Percentiles rank a stretch among this genome's conserved stretches.
Evolutionary conservation across 2,329 filamentous ascomycete species (phyloP).

Genomic region (Claviceps digitariae): DNA sequence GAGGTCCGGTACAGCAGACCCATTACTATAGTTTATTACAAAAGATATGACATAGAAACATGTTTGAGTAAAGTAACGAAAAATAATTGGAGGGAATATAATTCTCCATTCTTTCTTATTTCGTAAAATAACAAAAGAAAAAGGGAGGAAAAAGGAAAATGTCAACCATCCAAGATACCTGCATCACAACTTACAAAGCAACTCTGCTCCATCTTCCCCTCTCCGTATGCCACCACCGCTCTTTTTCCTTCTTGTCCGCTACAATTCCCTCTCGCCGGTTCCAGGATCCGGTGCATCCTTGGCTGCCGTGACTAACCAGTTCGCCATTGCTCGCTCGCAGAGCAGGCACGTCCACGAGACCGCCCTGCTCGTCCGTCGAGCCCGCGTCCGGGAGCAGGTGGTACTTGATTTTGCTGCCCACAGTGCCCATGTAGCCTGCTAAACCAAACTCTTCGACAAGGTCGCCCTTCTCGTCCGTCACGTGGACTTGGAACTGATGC

Average conservation of each 20-base stretch:
- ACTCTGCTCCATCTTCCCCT: not conserved
- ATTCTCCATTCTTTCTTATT: no score
- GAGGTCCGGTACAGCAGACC: no score
- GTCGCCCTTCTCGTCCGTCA: conserved; percentile 38
- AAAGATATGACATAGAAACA: no score
- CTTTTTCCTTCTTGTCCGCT: conserved; percentile 33
- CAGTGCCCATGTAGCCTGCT: conserved; percentile 47
- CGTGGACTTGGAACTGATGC: conserved; percentile 44
- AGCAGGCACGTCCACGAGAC: conserved; percentile 38
- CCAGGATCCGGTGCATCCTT: conserved; percentile 34
- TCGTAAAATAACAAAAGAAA: conserved; percentile 8
- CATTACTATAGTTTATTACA: no score
- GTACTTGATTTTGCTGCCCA: conserved; percentile 47
- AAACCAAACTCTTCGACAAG: conserved; percentile 40
- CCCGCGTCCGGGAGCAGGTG: conserved; percentile 43
- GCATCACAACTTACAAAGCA: not conserved
- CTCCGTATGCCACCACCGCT: conserved; percentile 23
- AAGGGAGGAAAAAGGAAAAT: conserved; percentile 13
- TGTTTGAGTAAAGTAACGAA: no score
- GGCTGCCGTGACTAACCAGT: conserved; percentile 18
- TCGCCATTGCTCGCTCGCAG: conserved; percentile 36
- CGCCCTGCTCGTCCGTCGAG: conserved; percentile 41
- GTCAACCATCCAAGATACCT: conserved; percentile 27
- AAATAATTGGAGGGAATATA: no score
- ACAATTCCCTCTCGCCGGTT: conserved; percentile 24